Percentiles rank a stretch among this genome's conserved stretches.
phyloP scores from a whole-genome alignment of 371 early-diverging fungal genomes.

The Amoeboradix gromovi region DNA sequence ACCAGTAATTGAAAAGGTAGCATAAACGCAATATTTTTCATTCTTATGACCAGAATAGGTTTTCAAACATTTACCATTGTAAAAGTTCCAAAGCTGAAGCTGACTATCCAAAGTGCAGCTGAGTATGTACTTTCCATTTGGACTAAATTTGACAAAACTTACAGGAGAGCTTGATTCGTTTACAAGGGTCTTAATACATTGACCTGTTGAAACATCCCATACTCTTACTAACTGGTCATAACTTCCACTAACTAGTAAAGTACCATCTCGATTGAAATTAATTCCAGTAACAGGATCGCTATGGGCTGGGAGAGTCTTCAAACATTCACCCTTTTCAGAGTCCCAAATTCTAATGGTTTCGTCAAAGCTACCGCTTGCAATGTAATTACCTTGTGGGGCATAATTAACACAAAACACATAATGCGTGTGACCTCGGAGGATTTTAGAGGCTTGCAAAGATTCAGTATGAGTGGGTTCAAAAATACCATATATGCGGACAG shows the following conservation, averaged over 20 bases:
- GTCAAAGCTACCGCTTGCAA: constrained; percentile 91
- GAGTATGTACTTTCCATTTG: constrained; percentile 88
- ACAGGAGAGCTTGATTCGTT: constrained; percentile 79
- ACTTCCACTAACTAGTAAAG: constrained; percentile 73
- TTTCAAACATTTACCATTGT: constrained; percentile 69
- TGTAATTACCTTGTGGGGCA: constrained; percentile 62
- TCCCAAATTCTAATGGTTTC: constrained; percentile 91
- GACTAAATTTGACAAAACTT: constrained; percentile 81
- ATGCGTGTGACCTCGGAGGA: constrained; percentile 64
- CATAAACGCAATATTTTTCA: constrained; percentile 63
- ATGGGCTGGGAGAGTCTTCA: constrained; percentile 68
- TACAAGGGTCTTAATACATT: constrained; percentile 74
- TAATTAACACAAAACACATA: constrained; percentile 90
- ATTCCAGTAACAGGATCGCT: constrained; percentile 83
- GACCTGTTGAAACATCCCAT: constrained; percentile 83
- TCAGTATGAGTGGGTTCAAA: neutral
- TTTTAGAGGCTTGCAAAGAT: constrained; percentile 37
- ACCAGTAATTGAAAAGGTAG: constrained; percentile 63
- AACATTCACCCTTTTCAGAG: constrained; percentile 47
- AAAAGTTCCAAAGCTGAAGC: constrained; percentile 72
- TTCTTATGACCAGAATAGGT: constrained; percentile 71
- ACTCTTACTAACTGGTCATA: constrained; percentile 84
- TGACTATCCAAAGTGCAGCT: constrained; percentile 73
- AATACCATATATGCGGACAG: constrained; percentile 61
- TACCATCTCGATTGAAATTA: constrained; percentile 83